These are phyloP conservation scores for Ambrosia hybrid DNA, from an alignment of 140 eudicot species.

Conservation along the genomic window DNA sequence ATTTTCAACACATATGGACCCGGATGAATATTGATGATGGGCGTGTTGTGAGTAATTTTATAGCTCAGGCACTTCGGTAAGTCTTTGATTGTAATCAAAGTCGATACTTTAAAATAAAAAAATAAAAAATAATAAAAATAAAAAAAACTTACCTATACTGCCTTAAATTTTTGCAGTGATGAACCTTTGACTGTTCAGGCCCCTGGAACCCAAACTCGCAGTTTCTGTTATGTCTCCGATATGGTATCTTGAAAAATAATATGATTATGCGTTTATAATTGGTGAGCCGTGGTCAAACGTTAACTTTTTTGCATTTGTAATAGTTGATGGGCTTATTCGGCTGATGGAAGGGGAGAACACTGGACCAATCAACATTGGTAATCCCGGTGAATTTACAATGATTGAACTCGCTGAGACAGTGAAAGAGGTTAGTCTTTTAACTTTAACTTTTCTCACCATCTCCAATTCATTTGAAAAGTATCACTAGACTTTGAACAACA, in stretches of 20 bases:
- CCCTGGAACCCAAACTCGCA: slow-evolving; percentile 92
- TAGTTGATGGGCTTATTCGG: slow-evolving; percentile 63
- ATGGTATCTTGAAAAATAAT: slow-evolving; percentile 37
- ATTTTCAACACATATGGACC: slow-evolving; percentile 91
- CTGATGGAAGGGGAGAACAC: slow-evolving; percentile 70
- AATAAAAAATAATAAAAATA: too few species aligned
- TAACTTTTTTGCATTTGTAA: not conserved
- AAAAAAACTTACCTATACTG: not conserved
- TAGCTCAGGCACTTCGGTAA: slow-evolving; percentile 92
- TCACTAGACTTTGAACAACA: too few species aligned
- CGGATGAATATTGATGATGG: slow-evolving; percentile 96
- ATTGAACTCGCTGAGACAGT: slow-evolving; percentile 70
- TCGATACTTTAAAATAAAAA: not conserved
- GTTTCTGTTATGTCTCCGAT: slow-evolving; percentile 88
- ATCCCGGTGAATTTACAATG: slow-evolving; percentile 75
- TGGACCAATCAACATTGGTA: slow-evolving; percentile 67
- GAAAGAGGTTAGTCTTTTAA: slow-evolving; percentile 45
- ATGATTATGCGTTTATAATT: not conserved
- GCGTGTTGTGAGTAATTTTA: slow-evolving; percentile 91
- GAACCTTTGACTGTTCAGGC: slow-evolving; percentile 90
- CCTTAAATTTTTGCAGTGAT: slow-evolving; percentile 46
- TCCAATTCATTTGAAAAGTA: not conserved
- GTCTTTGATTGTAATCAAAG: not conserved
- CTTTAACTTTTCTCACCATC: not conserved
- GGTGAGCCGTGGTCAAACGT: not conserved